A percentile compares a stretch with the other conserved stretches of the same genome.
phyloP scores from a whole-genome alignment of 225 moss, liverwort and hornwort genomes.

The Marchantia polymorpha region DNA sequence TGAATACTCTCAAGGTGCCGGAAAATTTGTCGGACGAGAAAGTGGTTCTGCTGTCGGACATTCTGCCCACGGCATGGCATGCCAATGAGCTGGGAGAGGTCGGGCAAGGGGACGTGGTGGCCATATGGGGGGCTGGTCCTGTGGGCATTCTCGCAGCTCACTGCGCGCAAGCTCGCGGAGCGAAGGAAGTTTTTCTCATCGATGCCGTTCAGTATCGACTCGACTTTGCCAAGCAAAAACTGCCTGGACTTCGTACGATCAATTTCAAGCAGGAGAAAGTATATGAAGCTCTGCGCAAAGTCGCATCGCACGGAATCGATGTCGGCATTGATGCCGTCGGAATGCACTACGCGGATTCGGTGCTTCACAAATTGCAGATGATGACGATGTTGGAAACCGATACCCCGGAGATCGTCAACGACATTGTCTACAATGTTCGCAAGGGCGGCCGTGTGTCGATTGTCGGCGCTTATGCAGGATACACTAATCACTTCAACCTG shows the following conservation, averaged over 20 bases:
- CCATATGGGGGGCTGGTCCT: constrained; percentile 87
- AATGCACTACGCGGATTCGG: constrained; percentile 58
- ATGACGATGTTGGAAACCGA: constrained; percentile 54
- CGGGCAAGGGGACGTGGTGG: constrained; percentile 72
- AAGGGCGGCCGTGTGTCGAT: constrained; percentile 67
- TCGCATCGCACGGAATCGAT: constrained; percentile 68
- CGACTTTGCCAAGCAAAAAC: constrained; percentile 49
- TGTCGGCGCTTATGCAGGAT: constrained; percentile 71
- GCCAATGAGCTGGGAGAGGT: constrained; percentile 69
- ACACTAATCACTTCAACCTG: constrained; percentile 62
- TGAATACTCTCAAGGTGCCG: constrained; percentile 66
- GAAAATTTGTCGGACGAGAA: constrained; percentile 60
- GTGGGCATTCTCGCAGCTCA: constrained; percentile 80
- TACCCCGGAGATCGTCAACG: constrained; percentile 67
- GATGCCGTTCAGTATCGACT: constrained; percentile 57
- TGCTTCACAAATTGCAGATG: constrained; percentile 49
- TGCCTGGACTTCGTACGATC: constrained; percentile 54
- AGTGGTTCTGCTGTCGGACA: constrained; percentile 63
- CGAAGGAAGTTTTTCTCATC: constrained; percentile 68
- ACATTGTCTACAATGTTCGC: constrained; percentile 64
- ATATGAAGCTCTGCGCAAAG: constrained; percentile 37
- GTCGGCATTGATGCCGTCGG: constrained; percentile 78
- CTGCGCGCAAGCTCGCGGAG: constrained; percentile 63
- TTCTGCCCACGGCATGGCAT: constrained; percentile 87
- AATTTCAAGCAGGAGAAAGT: constrained; percentile 62